Percentiles rank a stretch among this genome's conserved stretches.
phyloP scores from a whole-genome alignment of 768 basidiomycete species.

The Pilatotrama ljubarskyi region DNA sequence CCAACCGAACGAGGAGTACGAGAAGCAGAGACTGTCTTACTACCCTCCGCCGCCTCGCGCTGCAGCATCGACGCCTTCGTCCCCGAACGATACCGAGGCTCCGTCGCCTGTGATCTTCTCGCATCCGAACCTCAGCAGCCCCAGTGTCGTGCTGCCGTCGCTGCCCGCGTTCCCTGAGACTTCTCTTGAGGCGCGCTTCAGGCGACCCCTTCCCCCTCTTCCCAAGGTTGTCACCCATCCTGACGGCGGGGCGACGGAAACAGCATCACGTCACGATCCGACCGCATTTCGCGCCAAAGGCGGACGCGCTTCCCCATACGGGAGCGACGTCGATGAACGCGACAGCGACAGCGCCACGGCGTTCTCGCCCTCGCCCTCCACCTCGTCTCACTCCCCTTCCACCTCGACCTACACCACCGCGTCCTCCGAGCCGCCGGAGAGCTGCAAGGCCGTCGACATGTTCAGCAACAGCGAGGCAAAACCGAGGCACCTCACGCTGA shows the following conservation, averaged over 20 bases:
- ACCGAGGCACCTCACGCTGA: conserved; percentile 6
- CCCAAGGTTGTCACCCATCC: conserved; percentile 6
- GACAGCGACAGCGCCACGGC: conserved; percentile 14
- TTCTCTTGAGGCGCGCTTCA: conserved; percentile 5
- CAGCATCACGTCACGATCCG: background rate
- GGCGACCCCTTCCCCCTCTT: conserved; percentile 16
- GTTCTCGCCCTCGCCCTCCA: conserved; percentile 1
- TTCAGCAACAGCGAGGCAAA: background rate
- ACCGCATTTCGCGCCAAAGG: background rate
- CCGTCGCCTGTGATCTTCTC: conserved; percentile 16
- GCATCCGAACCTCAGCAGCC: conserved; percentile 19
- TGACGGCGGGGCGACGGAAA: background rate
- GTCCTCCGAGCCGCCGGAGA: conserved; percentile 6
- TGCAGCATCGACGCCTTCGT: conserved; percentile 4
- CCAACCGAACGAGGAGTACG: conserved; percentile 15
- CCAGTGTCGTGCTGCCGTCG: background rate
- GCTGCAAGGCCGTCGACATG: background rate
- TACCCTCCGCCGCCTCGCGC: background rate
- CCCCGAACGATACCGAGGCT: background rate
- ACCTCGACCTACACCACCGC: conserved; percentile 7
- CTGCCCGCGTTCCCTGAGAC: background rate
- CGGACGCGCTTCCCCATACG: conserved; percentile 6
- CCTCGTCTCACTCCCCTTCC: conserved; percentile 4
- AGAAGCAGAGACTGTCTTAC: conserved; percentile 9
- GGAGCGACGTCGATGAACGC: conserved; percentile 4